Conservation (phyloP, 1,284 basidiomycete species). For the Boletellus dicymbophilus region DNA sequence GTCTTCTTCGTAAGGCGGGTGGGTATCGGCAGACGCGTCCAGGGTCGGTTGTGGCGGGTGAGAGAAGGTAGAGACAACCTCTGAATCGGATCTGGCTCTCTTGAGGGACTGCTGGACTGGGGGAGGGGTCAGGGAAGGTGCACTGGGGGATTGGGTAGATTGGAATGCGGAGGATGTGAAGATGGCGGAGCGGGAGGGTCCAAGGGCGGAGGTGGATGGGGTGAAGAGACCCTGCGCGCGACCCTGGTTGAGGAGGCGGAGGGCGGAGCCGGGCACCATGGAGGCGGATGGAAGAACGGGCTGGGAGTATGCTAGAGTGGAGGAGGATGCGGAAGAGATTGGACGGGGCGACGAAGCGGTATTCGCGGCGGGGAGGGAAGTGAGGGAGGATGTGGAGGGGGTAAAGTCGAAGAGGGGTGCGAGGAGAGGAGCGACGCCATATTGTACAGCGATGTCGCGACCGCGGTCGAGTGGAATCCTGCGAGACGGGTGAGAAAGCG, state of each 20-base stretch:
- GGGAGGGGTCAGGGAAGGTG: conserved; percentile 56
- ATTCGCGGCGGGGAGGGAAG: conserved; percentile 55
- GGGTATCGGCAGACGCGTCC: conserved; percentile 45
- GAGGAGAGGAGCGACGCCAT: conserved; percentile 83
- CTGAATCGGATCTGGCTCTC: conserved; percentile 47
- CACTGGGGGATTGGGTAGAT: conserved; percentile 49
- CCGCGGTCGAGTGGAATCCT: conserved; percentile 95
- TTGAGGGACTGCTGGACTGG: conserved; percentile 46
- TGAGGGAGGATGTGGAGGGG: conserved; percentile 69
- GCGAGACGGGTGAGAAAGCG: conserved; percentile 14
- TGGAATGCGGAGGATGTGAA: conserved; percentile 36
- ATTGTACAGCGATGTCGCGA: conserved; percentile 87
- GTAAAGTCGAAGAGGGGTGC: conserved; percentile 91
- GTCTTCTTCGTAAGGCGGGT: conserved; percentile 48
- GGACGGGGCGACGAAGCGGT: conserved; percentile 52
- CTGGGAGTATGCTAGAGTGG: conserved; percentile 46
- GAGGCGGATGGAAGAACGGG: conserved; percentile 70
- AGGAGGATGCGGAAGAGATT: conserved; percentile 53
- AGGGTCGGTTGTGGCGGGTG: conserved; percentile 37
- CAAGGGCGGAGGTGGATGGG: conserved; percentile 64
- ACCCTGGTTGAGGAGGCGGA: conserved; percentile 79
- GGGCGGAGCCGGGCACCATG: conserved; percentile 79
- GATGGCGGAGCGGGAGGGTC: conserved; percentile 38
- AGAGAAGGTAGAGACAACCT: conserved; percentile 29
- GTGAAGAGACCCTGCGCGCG: conserved; percentile 84